A percentile compares a stretch with the other conserved stretches of the same genome.
Conservation (phyloP, 139 green algal species). For the Chara braunii region DNA sequence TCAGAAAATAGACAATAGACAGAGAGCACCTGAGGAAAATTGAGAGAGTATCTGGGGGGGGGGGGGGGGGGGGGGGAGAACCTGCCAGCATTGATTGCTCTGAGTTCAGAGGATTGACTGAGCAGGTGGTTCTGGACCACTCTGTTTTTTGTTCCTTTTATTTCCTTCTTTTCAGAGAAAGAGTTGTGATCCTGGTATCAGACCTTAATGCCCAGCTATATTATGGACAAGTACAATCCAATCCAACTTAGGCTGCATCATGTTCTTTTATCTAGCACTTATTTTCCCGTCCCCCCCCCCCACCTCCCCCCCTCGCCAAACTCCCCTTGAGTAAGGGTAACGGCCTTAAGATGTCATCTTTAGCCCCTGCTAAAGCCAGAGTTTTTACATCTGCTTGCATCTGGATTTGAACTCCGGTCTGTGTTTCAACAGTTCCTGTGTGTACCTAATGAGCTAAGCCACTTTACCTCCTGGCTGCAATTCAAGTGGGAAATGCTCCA, state of each 20-base stretch:
- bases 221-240: not conserved
- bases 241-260: not conserved
- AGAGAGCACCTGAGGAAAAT: not conserved
- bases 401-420: not conserved
- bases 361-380: not conserved
- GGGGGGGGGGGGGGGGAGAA: no score
- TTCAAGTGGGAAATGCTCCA: not conserved
- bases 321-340: not conserved
- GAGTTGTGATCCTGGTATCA: conserved; percentile 31
- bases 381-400: not conserved
- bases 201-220: conserved; percentile 4
- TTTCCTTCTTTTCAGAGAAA: conserved; percentile 14
- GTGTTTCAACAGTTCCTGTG: not conserved
- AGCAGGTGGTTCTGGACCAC: no score
- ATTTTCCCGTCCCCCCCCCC: not conserved
- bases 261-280: not conserved
- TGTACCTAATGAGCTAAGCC: not conserved
- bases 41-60: conserved; percentile 11
- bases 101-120: no score
- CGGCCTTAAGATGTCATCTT: not conserved
- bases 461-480: not conserved
- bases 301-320: not conserved
- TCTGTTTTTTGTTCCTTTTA: conserved; percentile 30
- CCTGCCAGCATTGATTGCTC: no score
- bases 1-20: not conserved